Conservation (phyloP, 495 filamentous ascomycete species). For the Chaetomidium leptoderma region DNA sequence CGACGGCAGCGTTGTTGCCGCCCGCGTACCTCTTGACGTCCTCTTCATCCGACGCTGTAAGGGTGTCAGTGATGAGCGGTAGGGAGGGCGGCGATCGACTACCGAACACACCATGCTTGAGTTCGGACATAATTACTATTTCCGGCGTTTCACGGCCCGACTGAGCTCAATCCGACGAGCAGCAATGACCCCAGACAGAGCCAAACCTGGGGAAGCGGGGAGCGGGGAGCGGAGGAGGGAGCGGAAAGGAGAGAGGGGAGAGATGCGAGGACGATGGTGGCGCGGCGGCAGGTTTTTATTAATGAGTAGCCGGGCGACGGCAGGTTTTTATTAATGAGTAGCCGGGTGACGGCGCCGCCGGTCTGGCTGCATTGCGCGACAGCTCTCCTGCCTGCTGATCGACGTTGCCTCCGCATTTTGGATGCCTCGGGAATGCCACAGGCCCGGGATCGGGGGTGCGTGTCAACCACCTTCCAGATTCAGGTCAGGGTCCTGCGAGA, state of each 20-base stretch:
- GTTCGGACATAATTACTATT: conserved; percentile 6
- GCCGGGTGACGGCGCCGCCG: not conserved
- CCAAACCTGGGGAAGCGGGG: not conserved
- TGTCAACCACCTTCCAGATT: conserved; percentile 11
- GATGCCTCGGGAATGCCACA: too few species aligned
- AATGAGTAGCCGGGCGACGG: not conserved
- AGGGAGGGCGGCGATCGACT: not conserved
- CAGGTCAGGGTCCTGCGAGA: not conserved
- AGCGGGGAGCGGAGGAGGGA: not conserved
- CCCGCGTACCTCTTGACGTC: not conserved
- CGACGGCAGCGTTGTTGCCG: not conserved
- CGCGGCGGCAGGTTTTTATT: not conserved
- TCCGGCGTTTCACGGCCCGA: not conserved
- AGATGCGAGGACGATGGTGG: not conserved
- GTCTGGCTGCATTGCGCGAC: not conserved
- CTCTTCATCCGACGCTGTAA: conserved; percentile 10
- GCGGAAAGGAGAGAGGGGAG: not conserved
- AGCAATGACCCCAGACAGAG: not conserved
- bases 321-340: not conserved
- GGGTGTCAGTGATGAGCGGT: not conserved
- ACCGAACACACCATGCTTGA: conserved; percentile 11
- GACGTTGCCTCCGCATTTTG: conserved; percentile 5
- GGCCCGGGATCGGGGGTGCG: conserved; percentile 11
- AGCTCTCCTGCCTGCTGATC: not conserved
- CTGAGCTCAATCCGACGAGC: not conserved